Evolutionary conservation across 192 early-diverging fungal species (phyloP).

Genomic region (Mortierella alpina): DNA sequence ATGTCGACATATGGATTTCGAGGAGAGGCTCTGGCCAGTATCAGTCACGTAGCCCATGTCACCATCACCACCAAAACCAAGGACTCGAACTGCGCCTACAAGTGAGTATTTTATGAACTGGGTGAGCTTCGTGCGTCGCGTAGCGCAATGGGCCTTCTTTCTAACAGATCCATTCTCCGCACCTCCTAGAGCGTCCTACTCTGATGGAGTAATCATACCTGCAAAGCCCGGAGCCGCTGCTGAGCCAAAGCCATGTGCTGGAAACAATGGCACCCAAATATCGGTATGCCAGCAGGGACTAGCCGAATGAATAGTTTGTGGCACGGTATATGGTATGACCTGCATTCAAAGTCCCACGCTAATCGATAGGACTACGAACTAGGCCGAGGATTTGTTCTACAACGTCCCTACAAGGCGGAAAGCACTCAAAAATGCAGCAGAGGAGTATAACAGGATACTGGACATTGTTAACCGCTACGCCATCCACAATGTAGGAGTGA

Average conservation of each 20-base stretch:
- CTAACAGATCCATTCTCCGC: too few species aligned
- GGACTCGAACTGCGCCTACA: constrained; percentile 80
- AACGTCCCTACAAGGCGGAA: constrained; percentile 88
- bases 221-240: constrained; percentile 74
- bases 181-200: constrained; percentile 75
- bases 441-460: constrained; percentile 92
- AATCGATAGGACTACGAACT: not conserved
- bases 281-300: constrained; percentile 60
- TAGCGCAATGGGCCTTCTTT: too few species aligned
- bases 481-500: constrained; percentile 87
- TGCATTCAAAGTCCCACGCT: not conserved
- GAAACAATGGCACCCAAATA: constrained; percentile 95
- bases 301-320: not conserved
- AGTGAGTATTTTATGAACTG: constrained; percentile 43
- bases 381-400: constrained; percentile 96
- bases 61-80: constrained; percentile 85
- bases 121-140: too few species aligned
- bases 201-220: constrained; percentile 87
- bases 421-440: constrained; percentile 84
- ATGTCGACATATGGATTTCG: constrained; percentile 97
- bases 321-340: not conserved
- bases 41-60: constrained; percentile 94
- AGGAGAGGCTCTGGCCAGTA: constrained; percentile 97
- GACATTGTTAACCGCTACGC: constrained; percentile 94
- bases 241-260: constrained; percentile 94